Evolutionary conservation across 1,139 yeast species (phyloP), one percentile per base, ranked within the genome.

Genomic region (Saccharomyces hybrid): DNA sequence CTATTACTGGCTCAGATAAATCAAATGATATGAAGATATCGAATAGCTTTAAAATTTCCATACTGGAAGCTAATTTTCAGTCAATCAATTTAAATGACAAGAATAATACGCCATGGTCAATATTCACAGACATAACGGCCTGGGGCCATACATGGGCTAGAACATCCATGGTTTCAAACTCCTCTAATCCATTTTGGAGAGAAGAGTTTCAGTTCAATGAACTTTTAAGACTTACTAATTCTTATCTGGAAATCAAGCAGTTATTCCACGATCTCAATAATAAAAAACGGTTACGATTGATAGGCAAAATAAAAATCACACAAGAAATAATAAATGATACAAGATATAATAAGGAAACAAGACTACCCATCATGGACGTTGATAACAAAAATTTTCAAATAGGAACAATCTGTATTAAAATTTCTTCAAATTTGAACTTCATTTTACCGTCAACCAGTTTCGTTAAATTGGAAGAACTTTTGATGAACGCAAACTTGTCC

Each of bases 141-240:
- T 85, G 90, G 89, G 83, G 80, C 5, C 73, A 78, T 27, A 81
- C 85, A 0, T 84, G 88, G 88, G 83, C 84, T 47, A 74, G 85
- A 62, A 84, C 91, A 0, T 83, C 89, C 0, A 70, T 78, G 23
- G 87, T 84, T 0, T 70, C 73, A 42, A 74, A 75, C 16, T 56
- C 78, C 0, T 62, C 67, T 9, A 75, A 78, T 55, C 87, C 88
- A 3, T 86, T 86, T 65, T 86, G 91, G 88, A 83, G 86, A 65
- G 91, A 86, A 63, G 78, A 76, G 48, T 82, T 83, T 62, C 70
- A 77, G 2, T 71, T 87, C 9, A 81, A 82, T 54, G 73, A 84
- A 29, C 75, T 88, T 0, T 74, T 83, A 14, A 75, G 78, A 51
- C 78, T 85, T 0, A 80, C 79, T 56, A 75, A 9, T 38, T 38